A percentile compares a stretch with the other conserved stretches of the same genome.
phyloP scores from a whole-genome alignment of 352 stramenopile species.

The Phytopythium kandeliae region DNA sequence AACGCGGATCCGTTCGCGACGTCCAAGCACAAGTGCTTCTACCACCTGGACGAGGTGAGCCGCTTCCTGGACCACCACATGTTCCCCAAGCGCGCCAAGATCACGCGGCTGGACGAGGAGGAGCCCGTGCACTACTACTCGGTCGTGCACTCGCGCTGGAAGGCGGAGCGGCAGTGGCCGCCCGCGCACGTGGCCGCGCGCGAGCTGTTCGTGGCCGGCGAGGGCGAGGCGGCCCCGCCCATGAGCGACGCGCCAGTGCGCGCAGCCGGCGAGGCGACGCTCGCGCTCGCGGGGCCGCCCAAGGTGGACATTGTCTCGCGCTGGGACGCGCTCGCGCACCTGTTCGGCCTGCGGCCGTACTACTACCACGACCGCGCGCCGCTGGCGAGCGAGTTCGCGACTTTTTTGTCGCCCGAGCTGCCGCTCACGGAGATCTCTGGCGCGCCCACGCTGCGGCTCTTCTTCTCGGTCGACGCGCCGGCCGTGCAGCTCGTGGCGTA shows the following conservation, averaged over 20 bases:
- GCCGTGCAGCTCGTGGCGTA: slow-evolving; percentile 66
- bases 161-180: slow-evolving; percentile 54
- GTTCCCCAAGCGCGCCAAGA: slow-evolving; percentile 52
- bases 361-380: slow-evolving; percentile 75
- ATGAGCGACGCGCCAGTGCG: slow-evolving; percentile 20
- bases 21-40: slow-evolving; percentile 85
- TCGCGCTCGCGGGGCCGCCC: slow-evolving; percentile 35
- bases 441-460: slow-evolving; percentile 64
- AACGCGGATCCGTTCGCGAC: slow-evolving; percentile 72
- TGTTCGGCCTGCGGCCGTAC: slow-evolving; percentile 65
- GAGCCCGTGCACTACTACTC: slow-evolving; percentile 80
- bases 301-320: slow-evolving; percentile 50
- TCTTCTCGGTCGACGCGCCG: slow-evolving; percentile 71
- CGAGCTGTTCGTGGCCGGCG: slow-evolving; percentile 40
- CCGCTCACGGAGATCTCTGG: slow-evolving; percentile 64
- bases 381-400: slow-evolving; percentile 42
- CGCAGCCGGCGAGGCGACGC: slow-evolving; percentile 22
- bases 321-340: slow-evolving; percentile 65
- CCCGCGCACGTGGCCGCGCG: slow-evolving; percentile 47
- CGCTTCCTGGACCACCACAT: slow-evolving; percentile 83
- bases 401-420: slow-evolving; percentile 56
- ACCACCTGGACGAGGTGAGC: slow-evolving; percentile 76
- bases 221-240: slow-evolving; percentile 39
- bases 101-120: slow-evolving; percentile 56
- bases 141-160: slow-evolving; percentile 73